A percentile compares a stretch with the other conserved stretches of the same genome.
Conservation (phyloP, 2,329 filamentous ascomycete species). For the Magnaporthiopsis rhizophila region DNA sequence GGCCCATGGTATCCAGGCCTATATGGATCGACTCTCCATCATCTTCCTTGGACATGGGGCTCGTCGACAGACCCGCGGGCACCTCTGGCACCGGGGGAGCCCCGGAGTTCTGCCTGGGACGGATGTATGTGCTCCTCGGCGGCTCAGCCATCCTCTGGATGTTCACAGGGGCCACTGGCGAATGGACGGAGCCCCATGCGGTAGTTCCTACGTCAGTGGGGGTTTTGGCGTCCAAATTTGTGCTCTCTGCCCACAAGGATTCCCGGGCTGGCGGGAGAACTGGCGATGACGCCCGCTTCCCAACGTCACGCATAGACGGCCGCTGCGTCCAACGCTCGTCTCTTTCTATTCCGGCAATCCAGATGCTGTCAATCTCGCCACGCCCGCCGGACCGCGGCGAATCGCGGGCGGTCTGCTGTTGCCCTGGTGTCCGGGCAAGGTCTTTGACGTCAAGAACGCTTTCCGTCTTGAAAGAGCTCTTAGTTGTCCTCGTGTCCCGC, state of each 20-base stretch:
- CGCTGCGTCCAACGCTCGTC: constrained; percentile 11
- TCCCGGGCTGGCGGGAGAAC: constrained; percentile 33
- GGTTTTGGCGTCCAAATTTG: constrained; percentile 25
- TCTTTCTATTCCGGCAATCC: constrained; percentile 27
- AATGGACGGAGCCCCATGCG: constrained; percentile 43
- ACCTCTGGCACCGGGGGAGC: not conserved
- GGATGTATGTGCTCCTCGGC: not conserved
- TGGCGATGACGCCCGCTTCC: constrained; percentile 41
- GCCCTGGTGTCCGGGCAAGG: constrained; percentile 7
- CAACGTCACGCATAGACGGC: constrained; percentile 17
- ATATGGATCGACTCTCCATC: constrained; percentile 32
- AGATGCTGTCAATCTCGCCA: constrained; percentile 19
- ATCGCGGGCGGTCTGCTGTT: not conserved
- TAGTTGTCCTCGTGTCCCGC: constrained; percentile 26
- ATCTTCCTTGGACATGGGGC: constrained; percentile 17
- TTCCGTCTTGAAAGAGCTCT: constrained; percentile 29
- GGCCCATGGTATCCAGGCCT: constrained; percentile 38
- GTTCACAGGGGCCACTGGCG: constrained; percentile 36
- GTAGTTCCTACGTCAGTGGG: constrained; percentile 30
- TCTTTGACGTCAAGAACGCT: constrained; percentile 32
- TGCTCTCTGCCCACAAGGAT: constrained; percentile 22
- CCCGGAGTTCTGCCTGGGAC: not conserved
- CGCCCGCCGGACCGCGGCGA: constrained; percentile 10
- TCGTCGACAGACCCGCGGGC: not conserved
- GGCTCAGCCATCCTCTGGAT: constrained; percentile 21